Percentiles rank a stretch among this genome's conserved stretches.
Evolutionary conservation across 2,329 filamentous ascomycete species (phyloP).

Genomic region (Colletotrichum theobromicola): DNA sequence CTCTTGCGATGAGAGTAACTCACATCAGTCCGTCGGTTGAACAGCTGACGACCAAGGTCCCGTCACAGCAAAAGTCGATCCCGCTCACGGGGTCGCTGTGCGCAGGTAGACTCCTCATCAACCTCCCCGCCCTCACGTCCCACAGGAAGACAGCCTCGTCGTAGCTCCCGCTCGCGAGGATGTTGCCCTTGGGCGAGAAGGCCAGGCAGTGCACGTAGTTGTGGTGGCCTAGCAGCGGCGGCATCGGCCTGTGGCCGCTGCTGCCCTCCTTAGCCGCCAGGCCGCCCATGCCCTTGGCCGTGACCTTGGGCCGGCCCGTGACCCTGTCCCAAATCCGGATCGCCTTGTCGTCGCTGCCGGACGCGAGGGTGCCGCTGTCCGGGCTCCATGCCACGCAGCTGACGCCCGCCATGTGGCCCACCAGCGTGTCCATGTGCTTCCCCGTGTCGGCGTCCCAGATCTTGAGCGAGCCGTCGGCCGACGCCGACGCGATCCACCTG

Average conservation of each 20-base stretch:
- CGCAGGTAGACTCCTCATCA: slow-evolving; percentile 91
- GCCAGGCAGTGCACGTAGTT: slow-evolving; percentile 95
- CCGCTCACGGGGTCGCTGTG: slow-evolving; percentile 94
- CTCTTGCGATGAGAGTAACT: slow-evolving; percentile 33
- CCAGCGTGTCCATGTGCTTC: slow-evolving; percentile 82
- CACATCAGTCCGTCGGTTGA: slow-evolving; percentile 89
- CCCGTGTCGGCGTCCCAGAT: slow-evolving; percentile 87
- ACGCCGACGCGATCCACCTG: slow-evolving; percentile 86
- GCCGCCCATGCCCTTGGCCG: slow-evolving; percentile 36
- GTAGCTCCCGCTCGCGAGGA: slow-evolving; percentile 92
- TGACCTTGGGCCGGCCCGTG: slow-evolving; percentile 60
- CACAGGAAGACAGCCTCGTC: slow-evolving; percentile 97
- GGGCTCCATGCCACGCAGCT: slow-evolving; percentile 95
- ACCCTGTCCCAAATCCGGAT: slow-evolving; percentile 89
- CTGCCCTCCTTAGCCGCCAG: slow-evolving; percentile 21
- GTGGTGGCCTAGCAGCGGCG: slow-evolving; percentile 82
- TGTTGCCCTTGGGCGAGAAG: slow-evolving; percentile 98
- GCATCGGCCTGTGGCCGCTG: slow-evolving; percentile 38
- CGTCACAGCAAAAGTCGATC: slow-evolving; percentile 91
- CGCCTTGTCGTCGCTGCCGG: slow-evolving; percentile 93
- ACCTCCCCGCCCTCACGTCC: slow-evolving; percentile 86
- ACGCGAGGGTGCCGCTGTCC: slow-evolving; percentile 85
- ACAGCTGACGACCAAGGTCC: slow-evolving; percentile 90
- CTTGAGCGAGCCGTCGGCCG: slow-evolving; percentile 88
- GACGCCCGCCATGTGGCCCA: slow-evolving; percentile 91